Evolutionary conservation across 2,329 filamentous ascomycete species (phyloP), one percentile per base, ranked within the genome.

Genomic region (Ophiostoma piceae): DNA sequence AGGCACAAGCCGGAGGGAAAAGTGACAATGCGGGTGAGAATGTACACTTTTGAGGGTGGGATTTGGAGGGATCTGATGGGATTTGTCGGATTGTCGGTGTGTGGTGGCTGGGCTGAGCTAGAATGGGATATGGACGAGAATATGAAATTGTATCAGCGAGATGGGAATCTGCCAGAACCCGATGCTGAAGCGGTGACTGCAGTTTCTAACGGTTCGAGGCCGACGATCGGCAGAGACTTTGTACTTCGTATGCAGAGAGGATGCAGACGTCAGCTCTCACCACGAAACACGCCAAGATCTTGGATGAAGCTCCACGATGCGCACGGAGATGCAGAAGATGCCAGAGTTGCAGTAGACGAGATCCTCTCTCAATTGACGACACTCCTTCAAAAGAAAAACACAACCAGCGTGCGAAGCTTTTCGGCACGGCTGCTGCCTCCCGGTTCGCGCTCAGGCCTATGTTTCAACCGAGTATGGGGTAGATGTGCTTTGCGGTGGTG

Each of bases 31-130:
- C 54, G 54, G 22, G 54, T 9, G 54, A 32, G 9, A 32, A 64
- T 41, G 11, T 41, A 41, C 39, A 41, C 39, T 41, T 14, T 14
- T 11, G 12, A 62, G 22, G 6, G 57, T 62, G 57, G 57, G 57
- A 62, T 62, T 62, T 62, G 57, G n/a, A 26, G 51, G 22, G 51
- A 57, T 14, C 11, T 57, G 51, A 57, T 57, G 51, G 51, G 51
- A 51, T 51, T 51, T n/a, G 47, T 51, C 5, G 43, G 43, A 51
- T 57, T 57, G 51, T 26, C 9, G 22, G n/a, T 22, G 51, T 26
- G 51, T 2, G 9, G 51, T 26, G 51, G 51, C 51, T 16, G 51
- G 22, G n/a, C n/a, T 57, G 51, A 26, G 51, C 35, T 5, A 57
- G n/a, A 4, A 57, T 26, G 51, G 7, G 22, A 14, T n/a, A n/a